Evolutionary conservation across 331 rosid species (phyloP).

Genomic region (Quercus lobata): DNA sequence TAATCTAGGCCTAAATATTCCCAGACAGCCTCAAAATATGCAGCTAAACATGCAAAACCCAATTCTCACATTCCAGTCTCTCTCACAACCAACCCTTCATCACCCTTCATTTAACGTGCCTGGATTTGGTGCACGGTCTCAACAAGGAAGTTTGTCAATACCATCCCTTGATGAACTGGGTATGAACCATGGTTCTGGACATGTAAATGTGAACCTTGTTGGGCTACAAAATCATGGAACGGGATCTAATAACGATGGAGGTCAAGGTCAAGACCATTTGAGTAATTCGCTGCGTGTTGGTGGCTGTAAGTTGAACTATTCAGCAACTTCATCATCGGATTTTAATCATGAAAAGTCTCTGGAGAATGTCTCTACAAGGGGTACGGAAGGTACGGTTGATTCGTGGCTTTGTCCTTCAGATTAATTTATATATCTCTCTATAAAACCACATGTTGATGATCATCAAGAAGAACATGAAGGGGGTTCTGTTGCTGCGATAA

Average conservation of each 20-base stretch:
- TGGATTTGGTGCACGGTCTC: conserved; percentile 39
- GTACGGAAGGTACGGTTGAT: conserved; percentile 52
- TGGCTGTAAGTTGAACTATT: conserved; percentile 42
- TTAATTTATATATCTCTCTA: conserved; percentile 1
- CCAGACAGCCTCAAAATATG: conserved; percentile 23
- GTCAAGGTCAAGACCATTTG: conserved; percentile 5
- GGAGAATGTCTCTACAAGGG: conserved; percentile 39
- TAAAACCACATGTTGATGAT: neutral
- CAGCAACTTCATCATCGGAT: conserved; percentile 31
- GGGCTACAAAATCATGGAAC: conserved; percentile 6
- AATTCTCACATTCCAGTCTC: conserved; percentile 37
- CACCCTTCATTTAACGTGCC: conserved; percentile 24
- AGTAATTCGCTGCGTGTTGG: conserved; percentile 13
- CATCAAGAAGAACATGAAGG: conserved; percentile 12
- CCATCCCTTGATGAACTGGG: conserved; percentile 43
- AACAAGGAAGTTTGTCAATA: conserved; percentile 10
- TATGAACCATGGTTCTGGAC: conserved; percentile 20
- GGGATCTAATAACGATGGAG: neutral
- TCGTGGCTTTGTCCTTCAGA: conserved; percentile 82
- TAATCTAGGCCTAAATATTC: conserved; percentile 22
- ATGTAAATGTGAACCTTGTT: conserved; percentile 18
- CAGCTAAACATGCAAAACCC: conserved; percentile 45
- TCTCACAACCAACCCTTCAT: conserved; percentile 20
- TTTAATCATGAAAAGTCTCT: conserved; percentile 42
- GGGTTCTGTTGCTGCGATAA: conserved; percentile 9